Evolutionary conservation across 2,329 filamentous ascomycete species (phyloP), one percentile per base, ranked within the genome.

Genomic region (Huntiella abstrusa): DNA sequence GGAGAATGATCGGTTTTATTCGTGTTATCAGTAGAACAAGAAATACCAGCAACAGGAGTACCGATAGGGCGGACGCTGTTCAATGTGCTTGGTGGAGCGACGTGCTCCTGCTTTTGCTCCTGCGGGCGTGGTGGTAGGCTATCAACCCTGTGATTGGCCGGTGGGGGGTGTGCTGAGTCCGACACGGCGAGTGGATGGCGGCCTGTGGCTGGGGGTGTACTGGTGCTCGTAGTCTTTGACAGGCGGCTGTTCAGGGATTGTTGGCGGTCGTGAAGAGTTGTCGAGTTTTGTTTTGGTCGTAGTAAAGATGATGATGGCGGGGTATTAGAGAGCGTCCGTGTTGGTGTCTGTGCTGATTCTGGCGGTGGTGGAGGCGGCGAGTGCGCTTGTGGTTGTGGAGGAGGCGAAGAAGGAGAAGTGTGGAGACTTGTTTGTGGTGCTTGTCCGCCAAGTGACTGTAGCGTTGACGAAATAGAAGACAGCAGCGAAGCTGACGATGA

Each of bases 1-100:
- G 64, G 62, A 52, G 59, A 59, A 52, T 62, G 57, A 52, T 62
- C 53, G 58, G 64, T 65, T 61, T 66, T 67, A 62, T 63, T 38
- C 10, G 32, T 43, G 16, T 38, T 35, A 42, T 28, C 22, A 36
- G 35, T 22, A 36, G 43, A 13, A 36, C 15, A 12, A 40, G 40
- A 33, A 36, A 10, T 28, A 32, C 35, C 41, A 33, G 22, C 33
- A 34, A 16, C 35, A 39, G 43, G 40, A 12, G 19, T 22, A 35
- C 35, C 36, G 32, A 28, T 38, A 45, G 33, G 17, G 19, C 34
- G 42, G 22, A 28, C 22, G 22, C 22, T 28, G 22, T 28, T 28
- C 22, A 28, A 32, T 35, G 33, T 7, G 12, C 33, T 28, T 37
- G 17, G 36, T 22, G 35, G 7, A n/a, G 22, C 13, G 15, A 37